phyloP scores from a whole-genome alignment of 768 basidiomycete genomes.

The Boletus reticulatus region DNA sequence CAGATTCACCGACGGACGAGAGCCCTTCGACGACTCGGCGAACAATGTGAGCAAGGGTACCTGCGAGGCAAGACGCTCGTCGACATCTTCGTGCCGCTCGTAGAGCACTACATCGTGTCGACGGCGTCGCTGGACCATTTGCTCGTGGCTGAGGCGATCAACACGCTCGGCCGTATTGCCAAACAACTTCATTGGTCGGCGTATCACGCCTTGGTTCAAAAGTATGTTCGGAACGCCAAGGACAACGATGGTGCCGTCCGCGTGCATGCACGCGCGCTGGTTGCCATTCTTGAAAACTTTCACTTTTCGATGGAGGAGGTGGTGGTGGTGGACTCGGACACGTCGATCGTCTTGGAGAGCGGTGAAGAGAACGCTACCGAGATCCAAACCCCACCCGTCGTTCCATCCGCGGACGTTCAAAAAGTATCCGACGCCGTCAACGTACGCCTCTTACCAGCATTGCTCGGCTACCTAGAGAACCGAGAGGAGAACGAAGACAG shows the following conservation, averaged over 20 bases:
- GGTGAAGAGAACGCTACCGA: constrained; percentile 25
- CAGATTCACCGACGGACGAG: constrained; percentile 88
- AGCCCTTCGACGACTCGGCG: constrained; percentile 81
- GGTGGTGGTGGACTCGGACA: constrained; percentile 36
- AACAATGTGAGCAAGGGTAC: constrained; percentile 63
- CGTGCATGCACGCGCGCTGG: constrained; percentile 80
- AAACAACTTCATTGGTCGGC: constrained; percentile 77
- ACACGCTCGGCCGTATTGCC: constrained; percentile 74
- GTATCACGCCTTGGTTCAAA: constrained; percentile 77
- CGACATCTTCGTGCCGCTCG: no score
- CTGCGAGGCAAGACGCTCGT: constrained; percentile 68
- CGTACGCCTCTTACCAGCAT: no score
- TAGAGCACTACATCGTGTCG: constrained; percentile 69
- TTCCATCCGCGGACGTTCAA: constrained; percentile 18
- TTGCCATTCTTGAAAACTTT: constrained; percentile 85
- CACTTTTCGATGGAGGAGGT: constrained; percentile 80
- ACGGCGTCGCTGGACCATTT: constrained; percentile 72
- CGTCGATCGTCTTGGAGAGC: constrained; percentile 30
- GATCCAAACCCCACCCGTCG: neutral
- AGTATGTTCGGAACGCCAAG: constrained; percentile 69
- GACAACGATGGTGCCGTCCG: constrained; percentile 72
- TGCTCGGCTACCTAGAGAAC: constrained; percentile 80
- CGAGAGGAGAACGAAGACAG: constrained; percentile 82
- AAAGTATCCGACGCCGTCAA: constrained; percentile 76
- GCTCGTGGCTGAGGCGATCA: constrained; percentile 87